Base-by-base conservation (phyloP, 2,329 filamentous ascomycete species). In the Myriosclerotinia scirpicola region DNA sequence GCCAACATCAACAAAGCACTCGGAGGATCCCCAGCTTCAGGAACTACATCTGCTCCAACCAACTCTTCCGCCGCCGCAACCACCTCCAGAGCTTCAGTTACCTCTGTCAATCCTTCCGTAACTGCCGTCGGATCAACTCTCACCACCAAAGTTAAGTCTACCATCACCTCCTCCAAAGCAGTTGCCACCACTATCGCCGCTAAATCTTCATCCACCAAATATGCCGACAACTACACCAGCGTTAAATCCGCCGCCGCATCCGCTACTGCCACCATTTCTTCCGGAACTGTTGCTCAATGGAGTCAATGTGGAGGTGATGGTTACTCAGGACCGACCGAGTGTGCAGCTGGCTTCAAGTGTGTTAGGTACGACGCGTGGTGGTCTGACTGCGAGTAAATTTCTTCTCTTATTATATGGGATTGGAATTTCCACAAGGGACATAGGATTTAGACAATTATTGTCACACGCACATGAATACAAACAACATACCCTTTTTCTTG, bases 301-400 rank as follows among this genome's bases (percentile, higher is more conserved):
- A 50, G 55, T 22, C 71, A 74, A 55, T 74, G 73, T 52, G 72
- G 73, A 58, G 72, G 72, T 65, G 53, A 66, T 52, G 58, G 60
- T 7, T 73, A 67, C 53, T 65, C 65, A 15, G 72, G 73, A 15
- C 15, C 56, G 15, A 72, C 67, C 14, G 40, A 20, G 15, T 74
- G 71, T 52, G 69, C 34, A 15, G 48, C 36, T 26, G 63, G 65
- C 15, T 67, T 20, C 26, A 63, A 54, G 42, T 73, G 73, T 66
- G 69, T 67, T 30, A 42, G 53, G 9, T 67, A 67, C 48, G 72
- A 73, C 54, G 50, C 64, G 6, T 71, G 60, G 50, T 66, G 58
- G 56, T 66, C 58, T 60, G 22, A 26, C n/a, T 65, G 63, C 46
- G n/a, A 60, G 36, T 65, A 65, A 60, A 65, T 38, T 42, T 3